phyloP scores from a whole-genome alignment of 139 green algal species.

The Coelastrella sp. region DNA sequence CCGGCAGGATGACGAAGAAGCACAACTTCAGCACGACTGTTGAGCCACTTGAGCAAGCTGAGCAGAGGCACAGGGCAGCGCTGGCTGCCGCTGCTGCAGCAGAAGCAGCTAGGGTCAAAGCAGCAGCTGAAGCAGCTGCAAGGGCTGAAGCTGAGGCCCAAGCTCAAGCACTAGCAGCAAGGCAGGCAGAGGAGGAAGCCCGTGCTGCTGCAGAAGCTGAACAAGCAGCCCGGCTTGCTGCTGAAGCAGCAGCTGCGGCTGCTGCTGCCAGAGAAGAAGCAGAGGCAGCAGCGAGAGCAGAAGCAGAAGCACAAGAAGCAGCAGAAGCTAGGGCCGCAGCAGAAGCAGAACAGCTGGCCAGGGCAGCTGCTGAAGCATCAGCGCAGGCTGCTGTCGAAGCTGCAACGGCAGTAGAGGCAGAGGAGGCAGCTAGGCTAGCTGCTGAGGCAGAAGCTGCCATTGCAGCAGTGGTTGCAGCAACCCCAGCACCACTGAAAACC shows the following conservation, averaged over 20 bases:
- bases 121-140: not conserved
- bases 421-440: not conserved
- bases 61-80: not conserved
- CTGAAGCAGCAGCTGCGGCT: not conserved
- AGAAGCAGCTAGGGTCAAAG: not conserved
- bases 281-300: not conserved
- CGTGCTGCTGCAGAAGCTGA: not conserved
- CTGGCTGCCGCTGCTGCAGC: constrained; percentile 13
- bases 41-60: not conserved
- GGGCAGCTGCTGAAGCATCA: not conserved
- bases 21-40: not conserved
- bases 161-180: not conserved
- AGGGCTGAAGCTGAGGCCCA: constrained; percentile 6
- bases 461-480: not conserved
- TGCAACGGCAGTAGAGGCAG: not conserved
- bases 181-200: not conserved
- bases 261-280: constrained; percentile 1
- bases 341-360: not conserved
- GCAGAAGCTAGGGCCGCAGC: not conserved
- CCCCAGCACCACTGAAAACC: not conserved
- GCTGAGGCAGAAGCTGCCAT: not conserved
- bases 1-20: not conserved
- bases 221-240: not conserved
- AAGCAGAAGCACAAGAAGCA: not conserved
- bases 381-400: not conserved